A percentile compares a stretch with the other conserved stretches of the same genome.
phyloP scores from a whole-genome alignment of 2,329 filamentous ascomycete species.

The Cordyceps cateniannulata region DNA sequence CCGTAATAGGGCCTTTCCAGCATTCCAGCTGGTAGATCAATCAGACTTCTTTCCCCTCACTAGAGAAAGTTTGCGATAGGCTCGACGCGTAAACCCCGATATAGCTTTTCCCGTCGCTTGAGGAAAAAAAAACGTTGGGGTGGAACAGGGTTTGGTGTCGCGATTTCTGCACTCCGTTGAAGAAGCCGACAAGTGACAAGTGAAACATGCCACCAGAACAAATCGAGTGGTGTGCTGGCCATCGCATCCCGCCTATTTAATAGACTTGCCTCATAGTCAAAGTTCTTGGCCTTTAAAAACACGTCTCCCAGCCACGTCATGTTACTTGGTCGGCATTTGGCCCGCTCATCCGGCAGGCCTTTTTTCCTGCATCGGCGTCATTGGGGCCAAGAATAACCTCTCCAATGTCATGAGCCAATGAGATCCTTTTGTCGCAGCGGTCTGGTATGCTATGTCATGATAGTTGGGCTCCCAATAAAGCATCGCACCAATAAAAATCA shows the following conservation, averaged over 20 bases:
- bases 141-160: background rate
- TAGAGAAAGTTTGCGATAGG: background rate
- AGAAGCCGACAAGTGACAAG: background rate
- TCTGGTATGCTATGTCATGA: background rate
- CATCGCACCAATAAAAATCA: background rate
- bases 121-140: too few relatives aligned
- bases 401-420: background rate
- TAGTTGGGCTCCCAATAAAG: background rate
- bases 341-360: background rate
- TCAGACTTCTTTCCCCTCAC: background rate
- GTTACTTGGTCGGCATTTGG: background rate
- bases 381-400: background rate
- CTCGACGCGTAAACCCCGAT: background rate
- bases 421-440: background rate
- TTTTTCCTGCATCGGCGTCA: background rate
- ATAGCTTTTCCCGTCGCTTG: background rate
- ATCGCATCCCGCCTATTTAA: background rate
- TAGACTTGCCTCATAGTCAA: background rate
- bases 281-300: background rate
- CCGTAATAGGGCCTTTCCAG: background rate
- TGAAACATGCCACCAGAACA: background rate
- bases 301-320: slow-evolving; percentile 1
- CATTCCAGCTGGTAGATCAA: background rate
- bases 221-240: background rate
- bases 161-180: background rate